Evolutionary conservation across 1,284 basidiomycete species (phyloP).

Genomic region (Agroathelia rolfsii): DNA sequence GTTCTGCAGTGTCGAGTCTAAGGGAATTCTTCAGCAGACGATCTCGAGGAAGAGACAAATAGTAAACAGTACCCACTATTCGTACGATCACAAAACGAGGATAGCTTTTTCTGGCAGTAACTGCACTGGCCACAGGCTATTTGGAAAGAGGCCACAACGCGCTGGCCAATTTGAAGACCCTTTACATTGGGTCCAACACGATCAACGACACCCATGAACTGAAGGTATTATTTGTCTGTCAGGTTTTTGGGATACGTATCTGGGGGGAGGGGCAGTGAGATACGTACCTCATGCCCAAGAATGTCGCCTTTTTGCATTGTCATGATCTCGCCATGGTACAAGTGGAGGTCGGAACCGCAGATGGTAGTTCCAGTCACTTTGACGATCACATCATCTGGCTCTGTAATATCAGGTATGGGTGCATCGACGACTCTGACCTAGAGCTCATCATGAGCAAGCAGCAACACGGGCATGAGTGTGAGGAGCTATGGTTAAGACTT

Average conservation of each 20-base stretch:
- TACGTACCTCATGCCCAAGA: slow-evolving; percentile 56
- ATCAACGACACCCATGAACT: slow-evolving; percentile 67
- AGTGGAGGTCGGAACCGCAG: slow-evolving; percentile 61
- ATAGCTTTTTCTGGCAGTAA: slow-evolving; percentile 65
- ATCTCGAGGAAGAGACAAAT: background rate
- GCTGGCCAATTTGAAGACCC: slow-evolving; percentile 50
- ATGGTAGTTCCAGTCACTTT: slow-evolving; percentile 65
- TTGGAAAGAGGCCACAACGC: slow-evolving; percentile 72
- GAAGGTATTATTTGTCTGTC: no score
- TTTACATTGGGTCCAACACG: slow-evolving; percentile 54
- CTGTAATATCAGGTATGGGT: slow-evolving; percentile 57
- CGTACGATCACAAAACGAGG: slow-evolving; percentile 64
- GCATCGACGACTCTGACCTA: slow-evolving; percentile 48
- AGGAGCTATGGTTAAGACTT: no score
- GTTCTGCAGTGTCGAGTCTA: slow-evolving; percentile 32
- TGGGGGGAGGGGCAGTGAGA: no score
- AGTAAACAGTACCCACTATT: no score
- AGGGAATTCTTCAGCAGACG: slow-evolving; percentile 1
- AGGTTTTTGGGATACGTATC: no score
- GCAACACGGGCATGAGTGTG: no score
- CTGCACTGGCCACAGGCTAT: slow-evolving; percentile 69
- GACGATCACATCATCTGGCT: slow-evolving; percentile 57
- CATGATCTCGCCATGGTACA: slow-evolving; percentile 58
- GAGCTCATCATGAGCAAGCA: no score
- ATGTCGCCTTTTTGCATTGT: slow-evolving; percentile 66